These are phyloP conservation scores for Talaromyces sp. DNA, from an alignment of 2,329 filamentous ascomycete species.

Conservation along the genomic window DNA sequence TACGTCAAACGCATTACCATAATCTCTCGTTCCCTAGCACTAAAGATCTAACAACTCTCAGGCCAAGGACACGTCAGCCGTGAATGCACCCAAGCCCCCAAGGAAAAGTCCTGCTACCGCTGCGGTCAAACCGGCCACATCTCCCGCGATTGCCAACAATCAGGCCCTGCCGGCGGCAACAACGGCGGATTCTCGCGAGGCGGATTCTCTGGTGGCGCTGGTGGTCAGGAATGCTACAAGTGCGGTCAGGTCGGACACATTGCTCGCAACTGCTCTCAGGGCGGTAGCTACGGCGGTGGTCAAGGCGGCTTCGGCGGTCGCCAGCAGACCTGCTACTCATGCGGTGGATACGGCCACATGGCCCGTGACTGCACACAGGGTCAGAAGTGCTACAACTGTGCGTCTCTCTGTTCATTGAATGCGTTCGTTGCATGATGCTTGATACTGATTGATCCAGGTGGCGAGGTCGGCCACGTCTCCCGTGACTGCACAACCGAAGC, in stretches of 20 bases:
- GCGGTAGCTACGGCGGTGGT: slow-evolving; percentile 50
- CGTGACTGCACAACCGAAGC: slow-evolving; percentile 95
- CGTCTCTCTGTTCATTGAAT: slow-evolving; percentile 24
- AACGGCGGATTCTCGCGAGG: slow-evolving; percentile 33
- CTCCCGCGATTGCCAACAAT: slow-evolving; percentile 68
- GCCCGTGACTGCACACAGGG: slow-evolving; percentile 97
- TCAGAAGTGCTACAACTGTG: slow-evolving; percentile 99
- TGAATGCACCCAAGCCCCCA: slow-evolving; percentile 84
- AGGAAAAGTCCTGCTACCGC: slow-evolving; percentile 70
- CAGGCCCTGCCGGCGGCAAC: slow-evolving; percentile 43
- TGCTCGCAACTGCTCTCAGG: slow-evolving; percentile 62
- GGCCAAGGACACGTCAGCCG: slow-evolving; percentile 77
- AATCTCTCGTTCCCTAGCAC: slow-evolving; percentile 18
- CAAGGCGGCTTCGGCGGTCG: slow-evolving; percentile 50
- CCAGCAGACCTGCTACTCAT: slow-evolving; percentile 94
- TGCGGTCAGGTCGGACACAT: slow-evolving; percentile 96
- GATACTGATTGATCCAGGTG: slow-evolving; percentile 44
- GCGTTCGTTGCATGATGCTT: not conserved
- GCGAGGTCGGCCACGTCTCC: slow-evolving; percentile 89
- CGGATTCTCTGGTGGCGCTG: slow-evolving; percentile 19
- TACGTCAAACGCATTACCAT: slow-evolving; percentile 42
- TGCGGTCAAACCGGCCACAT: slow-evolving; percentile 80
- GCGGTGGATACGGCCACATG: slow-evolving; percentile 96
- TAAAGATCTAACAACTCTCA: slow-evolving; percentile 29
- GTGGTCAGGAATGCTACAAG: slow-evolving; percentile 85